Evolutionary conservation across 176 grass and related monocot genomes (phyloP), one percentile per base, ranked within the genome.

Genomic region (Aegilops longissima): DNA sequence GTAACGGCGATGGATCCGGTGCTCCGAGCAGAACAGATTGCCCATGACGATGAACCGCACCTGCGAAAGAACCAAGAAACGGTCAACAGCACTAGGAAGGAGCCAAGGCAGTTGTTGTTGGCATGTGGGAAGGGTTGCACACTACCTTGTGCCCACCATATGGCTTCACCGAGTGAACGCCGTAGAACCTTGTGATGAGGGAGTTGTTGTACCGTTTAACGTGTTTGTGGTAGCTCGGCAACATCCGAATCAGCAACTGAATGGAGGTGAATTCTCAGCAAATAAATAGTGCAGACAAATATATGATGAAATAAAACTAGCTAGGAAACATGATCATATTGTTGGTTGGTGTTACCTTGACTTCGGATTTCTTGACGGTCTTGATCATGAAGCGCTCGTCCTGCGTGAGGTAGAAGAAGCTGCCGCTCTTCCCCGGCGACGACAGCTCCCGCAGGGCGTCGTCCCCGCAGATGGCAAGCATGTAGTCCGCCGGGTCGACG

Each of bases 301-400:
- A 30, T n/a, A 30, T 30, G 2, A 30, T 2, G 2, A 30, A 30
- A 30, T n/a, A 30, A 30, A 30, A 30, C 29, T n/a, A n/a, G n/a
- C 29, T 30, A 30, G 29, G 29, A 30, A 30, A 30, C 29, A 30
- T 30, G 29, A 30, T 30, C 29, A 30, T 30, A 30, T 30, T 30
- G 29, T 30, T 30, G 29, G 29, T 16, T 17, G 25, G 6, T 75
- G 78, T 14, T 62, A 97, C 94, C 86, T 94, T 97, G 12, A 90
- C 92, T 92, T 94, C 94, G 16, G 92, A 89, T 66, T 97, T 94
- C 83, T 97, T 97, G 86, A 97, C 90, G 12, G 95, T 97, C 82
- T 97, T 97, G 63, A 97, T 97, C 92, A 97, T 94, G 83, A 94
- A 94, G 30, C 90, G 84, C 51, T 91, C 90, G 66, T 94, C 95